Base-by-base conservation (phyloP, 306 rosid species). In the Vigna trinervia region DNA sequence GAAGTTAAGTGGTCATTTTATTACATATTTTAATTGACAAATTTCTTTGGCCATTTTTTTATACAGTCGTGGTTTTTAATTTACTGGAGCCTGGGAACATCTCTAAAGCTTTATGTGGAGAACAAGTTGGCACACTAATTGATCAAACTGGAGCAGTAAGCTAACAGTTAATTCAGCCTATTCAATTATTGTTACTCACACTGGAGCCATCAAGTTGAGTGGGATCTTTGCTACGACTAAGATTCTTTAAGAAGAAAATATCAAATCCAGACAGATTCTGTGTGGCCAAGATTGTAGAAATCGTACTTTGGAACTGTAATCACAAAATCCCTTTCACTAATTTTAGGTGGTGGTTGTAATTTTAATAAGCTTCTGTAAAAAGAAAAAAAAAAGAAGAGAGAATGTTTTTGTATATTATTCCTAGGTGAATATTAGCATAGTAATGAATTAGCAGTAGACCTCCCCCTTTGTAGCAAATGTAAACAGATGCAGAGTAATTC, bases 81-180 rank as follows among this genome's bases (percentile, higher is more conserved):
- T 58, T 89, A 52, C 80, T 85, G 81, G 89, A 88, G 76, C 89
- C 91, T n/a, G 91, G 91, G 77, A 87, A 87, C 82, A 84, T 89
- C 68, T 89, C 93, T 71, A 89, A 83, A 82, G 93, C 93, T 9
- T 75, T 89, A 71, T 89, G 93, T 57, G 93, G 93, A 77, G 91
- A 87, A 45, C 91, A 89, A 77, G 89, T 89, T 23, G 91, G 91
- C 61, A 89, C 89, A 45, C 83, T 89, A 78, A 87, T 89, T 67
- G 88, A 89, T 78, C 89, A 85, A 80, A 67, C 84, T 11, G 93
- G 93, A 82, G 85, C 86, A 75, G 74, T 87, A 67, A 77, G 85
- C 68, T 87, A 81, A 85, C 77, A 75, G 23, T 60, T 84, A 48
- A 67, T 68, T 78, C 71, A 77, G 64, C 81, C 15, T 56, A 77